Base-by-base conservation (phyloP, 495 filamentous ascomycete genomes). In the Penicillium paradoxum region DNA sequence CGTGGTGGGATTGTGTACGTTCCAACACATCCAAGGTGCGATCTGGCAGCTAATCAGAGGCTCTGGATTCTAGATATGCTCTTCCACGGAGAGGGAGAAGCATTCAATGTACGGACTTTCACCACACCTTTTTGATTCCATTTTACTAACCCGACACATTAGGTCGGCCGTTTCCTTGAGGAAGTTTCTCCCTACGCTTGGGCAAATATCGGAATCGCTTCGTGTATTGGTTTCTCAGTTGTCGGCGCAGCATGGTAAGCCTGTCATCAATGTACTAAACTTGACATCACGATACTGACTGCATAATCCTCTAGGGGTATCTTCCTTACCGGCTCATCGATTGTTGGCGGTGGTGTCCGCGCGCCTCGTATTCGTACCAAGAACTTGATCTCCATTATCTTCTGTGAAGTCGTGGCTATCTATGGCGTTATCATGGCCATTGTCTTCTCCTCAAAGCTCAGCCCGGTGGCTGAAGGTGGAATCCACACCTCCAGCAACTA, bases 401-500 rank as follows among this genome's bases (percentile, higher is more conserved):
- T 99, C 80, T 99, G 95, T 76, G 95, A 99, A 74, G 95, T 97
- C 58, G 95, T 99, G 56, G 95, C 95, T 64, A 99, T 99, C 69
- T 99, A 99, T 79, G 95, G 95, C 62, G 91, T 99, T 62, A 99
- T 99, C 73, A 97, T 97, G 89, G 85, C 92, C 55, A 99, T 99
- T 68, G 85, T 99, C 40, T 97, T 96, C 77, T 95, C 91, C 33
- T 76, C 91, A 27, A 93, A 96, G 65, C 70, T 99, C 51, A 79
- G 80, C 57, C 51, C 68, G 14, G 73, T 88, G 21, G 51, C 71
- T 19, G 68, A 64, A 6, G 77, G 79, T 2, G 72, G 67, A 11
- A 59, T 87, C 21, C 81, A 83, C 67, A 80, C 86, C 2, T 79
- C 75, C 37, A 80, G 76, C 62, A 86, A 87, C 67, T 91, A 91